These are phyloP conservation scores for Trichoderma harzianum DNA, from an alignment of 2,329 filamentous ascomycete genomes.

Conservation along the genomic window DNA sequence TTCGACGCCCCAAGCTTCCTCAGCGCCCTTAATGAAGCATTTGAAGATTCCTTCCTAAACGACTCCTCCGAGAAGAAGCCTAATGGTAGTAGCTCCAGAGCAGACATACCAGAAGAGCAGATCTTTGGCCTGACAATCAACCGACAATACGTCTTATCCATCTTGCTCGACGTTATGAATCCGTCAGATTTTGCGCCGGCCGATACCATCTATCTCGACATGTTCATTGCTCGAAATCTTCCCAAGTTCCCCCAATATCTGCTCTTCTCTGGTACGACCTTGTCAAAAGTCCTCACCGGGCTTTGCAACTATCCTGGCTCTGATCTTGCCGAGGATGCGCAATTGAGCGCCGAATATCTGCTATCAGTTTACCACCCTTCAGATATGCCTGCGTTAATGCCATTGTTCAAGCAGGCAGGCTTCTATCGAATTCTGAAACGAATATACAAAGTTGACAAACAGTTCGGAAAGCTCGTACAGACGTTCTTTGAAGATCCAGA, in stretches of 20 bases:
- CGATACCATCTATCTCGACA: conserved; percentile 93
- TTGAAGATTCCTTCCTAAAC: conserved; percentile 92
- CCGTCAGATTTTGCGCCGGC: conserved; percentile 68
- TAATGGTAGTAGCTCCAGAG: conserved; percentile 45
- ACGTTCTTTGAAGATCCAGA: conserved; percentile 83
- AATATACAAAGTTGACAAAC: conserved; percentile 74
- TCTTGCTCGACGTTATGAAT: conserved; percentile 87
- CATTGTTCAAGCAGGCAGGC: conserved; percentile 71
- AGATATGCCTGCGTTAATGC: conserved; percentile 71
- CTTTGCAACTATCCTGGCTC: conserved; percentile 80
- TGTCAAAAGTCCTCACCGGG: conserved; percentile 76
- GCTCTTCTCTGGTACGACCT: conserved; percentile 78
- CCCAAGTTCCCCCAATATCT: conserved; percentile 97
- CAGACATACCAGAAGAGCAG: conserved; percentile 60
- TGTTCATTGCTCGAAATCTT: conserved; percentile 95
- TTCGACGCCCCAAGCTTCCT: conserved; percentile 91
- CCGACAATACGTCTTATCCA: conserved; percentile 87
- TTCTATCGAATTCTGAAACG: conserved; percentile 93
- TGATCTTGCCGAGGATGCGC: conserved; percentile 85
- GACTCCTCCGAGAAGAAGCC: conserved; percentile 63
- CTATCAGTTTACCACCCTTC: conserved; percentile 90
- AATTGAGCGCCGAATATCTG: conserved; percentile 94
- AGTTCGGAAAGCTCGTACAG: conserved; percentile 73
- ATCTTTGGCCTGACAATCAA: conserved; percentile 72
- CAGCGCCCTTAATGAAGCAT: conserved; percentile 94